Percentiles rank a stretch among this genome's conserved stretches.
Conservation (phyloP, 305 asterid genomes). For the Fraxinus platypoda region DNA sequence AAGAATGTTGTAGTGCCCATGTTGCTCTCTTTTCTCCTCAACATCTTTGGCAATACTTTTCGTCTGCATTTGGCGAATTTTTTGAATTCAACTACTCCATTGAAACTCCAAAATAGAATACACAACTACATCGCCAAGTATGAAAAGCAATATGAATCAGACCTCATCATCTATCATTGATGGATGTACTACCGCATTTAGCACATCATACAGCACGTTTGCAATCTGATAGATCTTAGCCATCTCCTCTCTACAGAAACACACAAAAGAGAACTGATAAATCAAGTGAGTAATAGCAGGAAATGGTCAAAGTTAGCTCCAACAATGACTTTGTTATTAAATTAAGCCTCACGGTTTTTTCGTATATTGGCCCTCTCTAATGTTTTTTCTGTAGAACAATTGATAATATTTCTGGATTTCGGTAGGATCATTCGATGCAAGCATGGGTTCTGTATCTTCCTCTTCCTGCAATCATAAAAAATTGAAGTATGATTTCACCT, state of each 20-base stretch:
- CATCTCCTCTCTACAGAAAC: constrained; percentile 79
- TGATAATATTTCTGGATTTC: constrained; percentile 75
- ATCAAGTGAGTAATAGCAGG: not conserved
- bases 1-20: constrained; percentile 84
- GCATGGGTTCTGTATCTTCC: constrained; percentile 43
- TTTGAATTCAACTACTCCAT: constrained; percentile 13
- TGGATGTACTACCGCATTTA: constrained; percentile 64
- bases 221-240: constrained; percentile 93
- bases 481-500: constrained; percentile 17
- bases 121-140: constrained; percentile 17
- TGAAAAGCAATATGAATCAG: constrained; percentile 28
- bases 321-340: constrained; percentile 5
- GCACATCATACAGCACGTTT: constrained; percentile 78
- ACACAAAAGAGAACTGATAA: constrained; percentile 9
- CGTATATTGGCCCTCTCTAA: constrained; percentile 75
- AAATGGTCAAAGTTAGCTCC: constrained; percentile 4
- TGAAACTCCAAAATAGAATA: constrained; percentile 16
- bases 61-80: constrained; percentile 50
- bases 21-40: constrained; percentile 80
- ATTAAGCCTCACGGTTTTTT: constrained; percentile 77
- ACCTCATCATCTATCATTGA: constrained; percentile 71
- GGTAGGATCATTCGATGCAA: constrained; percentile 59
- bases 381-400: constrained; percentile 68
- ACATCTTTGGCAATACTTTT: constrained; percentile 73
- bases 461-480: constrained; percentile 70